These are phyloP conservation scores for Eucalyptus pauciflora DNA, from an alignment of 345 rosid species.

Conservation along the genomic window DNA sequence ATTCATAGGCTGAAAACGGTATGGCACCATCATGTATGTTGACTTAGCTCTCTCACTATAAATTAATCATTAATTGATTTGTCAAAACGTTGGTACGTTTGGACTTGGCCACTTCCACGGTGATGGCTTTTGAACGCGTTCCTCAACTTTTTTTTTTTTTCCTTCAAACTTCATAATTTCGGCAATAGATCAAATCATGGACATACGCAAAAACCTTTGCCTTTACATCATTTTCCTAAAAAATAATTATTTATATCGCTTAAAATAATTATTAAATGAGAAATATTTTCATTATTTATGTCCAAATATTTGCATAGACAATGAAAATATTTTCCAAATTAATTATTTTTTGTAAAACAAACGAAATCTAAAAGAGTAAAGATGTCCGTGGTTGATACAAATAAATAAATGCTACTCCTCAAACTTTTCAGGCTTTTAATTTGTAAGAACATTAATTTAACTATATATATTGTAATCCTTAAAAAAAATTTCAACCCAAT, in stretches of 20 bases:
- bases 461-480: not conserved
- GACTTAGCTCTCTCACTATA: not conserved
- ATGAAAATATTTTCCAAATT: fast-evolving
- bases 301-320: fast-evolving
- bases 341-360: fast-evolving
- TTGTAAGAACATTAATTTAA: fast-evolving
- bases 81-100: not conserved
- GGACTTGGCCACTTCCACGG: not conserved
- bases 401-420: fast-evolving
- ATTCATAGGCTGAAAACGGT: not conserved
- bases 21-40: fast-evolving
- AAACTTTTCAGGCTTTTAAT: not conserved
- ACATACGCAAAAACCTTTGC: fast-evolving
- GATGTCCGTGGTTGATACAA: no score
- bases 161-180: not conserved
- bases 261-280: no score
- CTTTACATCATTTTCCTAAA: fast-evolving
- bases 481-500: not conserved
- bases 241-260: no score
- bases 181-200: fast-evolving
- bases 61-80: not conserved
- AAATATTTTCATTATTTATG: no score
- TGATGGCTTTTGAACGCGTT: not conserved
- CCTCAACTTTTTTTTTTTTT: not conserved
- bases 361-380: not conserved